phyloP scores from a whole-genome alignment of 352 stramenopile species.

The Globisporangium middletonii region DNA sequence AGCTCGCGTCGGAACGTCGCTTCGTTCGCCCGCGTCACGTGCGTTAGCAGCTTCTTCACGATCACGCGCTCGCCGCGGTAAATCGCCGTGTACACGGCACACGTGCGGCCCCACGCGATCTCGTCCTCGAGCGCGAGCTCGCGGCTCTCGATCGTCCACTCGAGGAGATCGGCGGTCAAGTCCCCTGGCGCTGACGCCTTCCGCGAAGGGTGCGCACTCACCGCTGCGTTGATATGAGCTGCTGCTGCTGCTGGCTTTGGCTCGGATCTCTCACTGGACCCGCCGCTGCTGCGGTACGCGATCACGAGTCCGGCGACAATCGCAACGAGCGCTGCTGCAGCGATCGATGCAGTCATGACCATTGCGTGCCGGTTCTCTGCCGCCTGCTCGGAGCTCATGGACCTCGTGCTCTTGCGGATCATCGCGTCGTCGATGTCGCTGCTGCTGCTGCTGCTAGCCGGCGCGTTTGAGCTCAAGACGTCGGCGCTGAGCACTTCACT shows the following conservation, averaged over 20 bases:
- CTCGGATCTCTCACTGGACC: neutral
- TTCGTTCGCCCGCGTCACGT: neutral
- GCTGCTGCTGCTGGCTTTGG: neutral
- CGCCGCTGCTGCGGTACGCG: constrained; percentile 1
- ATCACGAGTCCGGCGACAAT: constrained; percentile 3
- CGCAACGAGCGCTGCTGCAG: neutral
- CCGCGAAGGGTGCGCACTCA: neutral
- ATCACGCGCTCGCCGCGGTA: constrained; percentile 9
- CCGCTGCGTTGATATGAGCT: neutral
- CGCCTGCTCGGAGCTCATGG: neutral
- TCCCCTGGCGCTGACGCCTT: neutral
- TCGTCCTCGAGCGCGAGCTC: constrained; percentile 10
- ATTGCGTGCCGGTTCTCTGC: constrained; percentile 9
- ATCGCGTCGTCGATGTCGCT: neutral
- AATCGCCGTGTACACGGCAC: constrained; percentile 10
- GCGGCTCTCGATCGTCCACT: constrained; percentile 2
- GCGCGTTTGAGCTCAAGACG: neutral
- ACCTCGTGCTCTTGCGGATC: neutral
- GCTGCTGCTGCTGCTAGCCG: neutral
- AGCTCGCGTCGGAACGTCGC: constrained; percentile 16
- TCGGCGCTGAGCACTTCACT: neutral
- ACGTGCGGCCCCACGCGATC: constrained; percentile 11
- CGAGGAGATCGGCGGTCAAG: constrained; percentile 1
- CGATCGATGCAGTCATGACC: constrained; percentile 3
- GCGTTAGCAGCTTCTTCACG: constrained; percentile 9